Percentiles rank a stretch among this genome's conserved stretches.
phyloP scores from a whole-genome alignment of 2,329 filamentous ascomycete species.

The Colletotrichum shisoi region DNA sequence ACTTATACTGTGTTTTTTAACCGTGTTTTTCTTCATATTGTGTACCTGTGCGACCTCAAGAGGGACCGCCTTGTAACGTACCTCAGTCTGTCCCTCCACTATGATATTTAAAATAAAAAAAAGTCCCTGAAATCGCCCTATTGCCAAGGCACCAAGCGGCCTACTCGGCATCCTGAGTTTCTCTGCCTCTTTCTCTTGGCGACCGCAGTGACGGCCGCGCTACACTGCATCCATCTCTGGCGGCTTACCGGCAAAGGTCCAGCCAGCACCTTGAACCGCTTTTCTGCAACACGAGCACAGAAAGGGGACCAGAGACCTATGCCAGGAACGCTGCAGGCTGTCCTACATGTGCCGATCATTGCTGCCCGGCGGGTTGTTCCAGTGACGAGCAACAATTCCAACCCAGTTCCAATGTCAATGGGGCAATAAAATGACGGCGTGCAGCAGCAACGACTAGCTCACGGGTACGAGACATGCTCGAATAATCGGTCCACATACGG shows the following conservation, averaged over 20 bases:
- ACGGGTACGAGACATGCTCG: constrained; percentile 26
- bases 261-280: constrained; percentile 15
- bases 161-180: constrained; percentile 19
- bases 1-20: no score
- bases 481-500: constrained; percentile 25
- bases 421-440: constrained; percentile 35
- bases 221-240: constrained; percentile 17
- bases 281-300: constrained; percentile 10
- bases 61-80: no score
- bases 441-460: constrained; percentile 5
- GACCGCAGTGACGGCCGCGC: constrained; percentile 4
- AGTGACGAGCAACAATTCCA: constrained; percentile 31
- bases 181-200: constrained; percentile 14
- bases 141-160: constrained; percentile 24
- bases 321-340: constrained; percentile 31
- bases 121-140: constrained; percentile 23
- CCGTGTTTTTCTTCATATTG: no score
- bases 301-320: constrained; percentile 8
- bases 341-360: neutral
- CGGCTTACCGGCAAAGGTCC: constrained; percentile 12
- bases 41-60: no score
- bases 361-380: constrained; percentile 17
- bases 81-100: constrained; percentile 7
- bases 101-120: neutral
- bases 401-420: constrained; percentile 24